phyloP scores from a whole-genome alignment of 1,139 yeast species.

The Blastobotrys arbuscula region DNA sequence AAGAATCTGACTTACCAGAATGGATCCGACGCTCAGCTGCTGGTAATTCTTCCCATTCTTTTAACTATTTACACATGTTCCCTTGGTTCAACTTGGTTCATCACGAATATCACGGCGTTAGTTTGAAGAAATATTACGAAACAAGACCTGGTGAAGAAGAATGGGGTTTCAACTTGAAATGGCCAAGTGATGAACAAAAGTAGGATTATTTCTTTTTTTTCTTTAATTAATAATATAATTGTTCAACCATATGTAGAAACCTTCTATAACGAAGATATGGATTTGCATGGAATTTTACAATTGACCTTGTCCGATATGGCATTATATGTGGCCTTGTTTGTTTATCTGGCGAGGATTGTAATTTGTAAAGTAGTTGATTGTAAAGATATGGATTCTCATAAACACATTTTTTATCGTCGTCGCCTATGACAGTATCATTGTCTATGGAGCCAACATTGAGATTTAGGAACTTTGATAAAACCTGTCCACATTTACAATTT shows the following conservation, averaged over 20 bases:
- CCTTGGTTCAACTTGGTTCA: conserved; percentile 82
- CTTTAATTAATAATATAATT: not conserved
- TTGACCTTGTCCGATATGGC: conserved; percentile 7
- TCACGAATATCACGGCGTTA: conserved; percentile 82
- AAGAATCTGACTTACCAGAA: conserved; percentile 52
- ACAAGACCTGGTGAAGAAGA: conserved; percentile 45
- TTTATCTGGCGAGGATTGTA: conserved; percentile 1
- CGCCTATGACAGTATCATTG: not conserved
- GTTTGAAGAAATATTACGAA: conserved; percentile 63
- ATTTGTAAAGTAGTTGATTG: not conserved
- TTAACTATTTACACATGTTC: conserved; percentile 52
- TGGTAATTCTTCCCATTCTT: conserved; percentile 74
- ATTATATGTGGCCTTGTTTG: conserved; percentile 4
- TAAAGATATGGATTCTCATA: conserved; percentile 1
- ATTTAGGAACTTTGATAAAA: not conserved
- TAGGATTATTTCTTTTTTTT: not conserved
- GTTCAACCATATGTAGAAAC: conserved; percentile 3
- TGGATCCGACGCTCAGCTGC: conserved; percentile 73
- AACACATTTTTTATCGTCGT: conserved; percentile 4
- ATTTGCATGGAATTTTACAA: not conserved
- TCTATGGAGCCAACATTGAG: not conserved
- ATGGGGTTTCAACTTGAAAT: conserved; percentile 36
- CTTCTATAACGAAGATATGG: conserved; percentile 2
- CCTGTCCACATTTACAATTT: conserved; percentile 6
- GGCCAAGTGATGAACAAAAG: conserved; percentile 18